Evolutionary conservation across 352 stramenopile genomes (phyloP), one percentile per base, ranked within the genome.

Genomic region (Globisporangium spiculum): DNA sequence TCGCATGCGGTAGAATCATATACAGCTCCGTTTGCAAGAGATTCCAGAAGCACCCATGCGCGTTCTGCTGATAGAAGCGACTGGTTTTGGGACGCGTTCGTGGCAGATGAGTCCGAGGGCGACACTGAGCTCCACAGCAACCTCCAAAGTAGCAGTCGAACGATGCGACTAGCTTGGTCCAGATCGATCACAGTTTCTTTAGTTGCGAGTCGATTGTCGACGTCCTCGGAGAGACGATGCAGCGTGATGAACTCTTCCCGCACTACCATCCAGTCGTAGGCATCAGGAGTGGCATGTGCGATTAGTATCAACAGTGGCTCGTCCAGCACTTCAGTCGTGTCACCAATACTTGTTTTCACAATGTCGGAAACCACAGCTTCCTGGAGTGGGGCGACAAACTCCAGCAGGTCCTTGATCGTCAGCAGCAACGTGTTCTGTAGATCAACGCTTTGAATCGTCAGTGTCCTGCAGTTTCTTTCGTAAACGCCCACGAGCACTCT

Each of bases 351-450:
- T 44, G 4, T 60, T 12, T 58, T 34, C 24, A 71, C 16, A 24
- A 66, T 46, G 0, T 16, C 6, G 10, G 8, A 18, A 16, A 38
- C 24, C 0, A 5, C 27, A 6, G 41, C 46, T 57, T 48, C 36
- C 27, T 44, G 38, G 1, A 54, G n/a, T 16, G 50, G 10, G 5
- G 10, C 20, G 22, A 48, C 20, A 22, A 60, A n/a, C 48, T 71
- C 66, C 54, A 84, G 62, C 0, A 70, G 60, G 22, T 72, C 66
- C 20, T 82, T 82, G 3, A 77, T 54, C 4, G 77, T 38, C 4
- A 86, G 41, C 1, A 82, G 62, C 12, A 86, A 68, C 7, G 26
- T 76, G 53, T 82, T 72, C 34, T 54, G 70, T 32, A 77, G 26
- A 14, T 68, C 32, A 34, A 73, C 16, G 4, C 27, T 67, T 3